phyloP scores from a whole-genome alignment of 805 yeast species.

The Jamesozyma hellenica region DNA sequence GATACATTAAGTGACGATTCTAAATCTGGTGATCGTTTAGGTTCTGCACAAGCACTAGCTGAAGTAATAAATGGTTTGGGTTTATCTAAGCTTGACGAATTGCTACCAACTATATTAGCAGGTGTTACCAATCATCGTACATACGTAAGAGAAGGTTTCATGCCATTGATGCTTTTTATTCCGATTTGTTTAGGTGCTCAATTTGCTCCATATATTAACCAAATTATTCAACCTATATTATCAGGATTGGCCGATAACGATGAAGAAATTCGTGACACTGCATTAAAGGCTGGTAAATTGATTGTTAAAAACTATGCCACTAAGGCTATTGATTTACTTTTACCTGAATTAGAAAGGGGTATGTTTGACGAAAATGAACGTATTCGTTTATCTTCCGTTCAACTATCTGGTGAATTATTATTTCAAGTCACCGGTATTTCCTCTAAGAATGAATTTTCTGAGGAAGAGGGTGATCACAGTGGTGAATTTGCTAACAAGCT shows the following conservation, averaged over 20 bases:
- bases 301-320: constrained; percentile 85
- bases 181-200: constrained; percentile 93
- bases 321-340: constrained; percentile 81
- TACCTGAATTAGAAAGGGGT: constrained; percentile 91
- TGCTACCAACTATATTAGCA: constrained; percentile 67
- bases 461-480: constrained; percentile 34
- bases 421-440: constrained; percentile 90
- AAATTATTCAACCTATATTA: constrained; percentile 84
- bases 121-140: constrained; percentile 60
- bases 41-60: constrained; percentile 93
- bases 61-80: constrained; percentile 94
- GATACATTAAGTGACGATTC: constrained; percentile 66
- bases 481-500: constrained; percentile 53
- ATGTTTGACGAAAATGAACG: constrained; percentile 72
- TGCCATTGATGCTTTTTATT: constrained; percentile 78
- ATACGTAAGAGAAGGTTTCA: constrained; percentile 79
- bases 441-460: constrained; percentile 58
- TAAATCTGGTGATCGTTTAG: constrained; percentile 84
- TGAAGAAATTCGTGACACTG: constrained; percentile 79
- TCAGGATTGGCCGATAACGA: constrained; percentile 83
- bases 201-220: constrained; percentile 78
- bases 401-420: constrained; percentile 86
- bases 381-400: constrained; percentile 87
- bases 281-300: constrained; percentile 86
- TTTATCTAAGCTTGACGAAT: constrained; percentile 72